Conservation (phyloP, 176 grass and related monocot species). For the Cymbopogon citratus region DNA sequence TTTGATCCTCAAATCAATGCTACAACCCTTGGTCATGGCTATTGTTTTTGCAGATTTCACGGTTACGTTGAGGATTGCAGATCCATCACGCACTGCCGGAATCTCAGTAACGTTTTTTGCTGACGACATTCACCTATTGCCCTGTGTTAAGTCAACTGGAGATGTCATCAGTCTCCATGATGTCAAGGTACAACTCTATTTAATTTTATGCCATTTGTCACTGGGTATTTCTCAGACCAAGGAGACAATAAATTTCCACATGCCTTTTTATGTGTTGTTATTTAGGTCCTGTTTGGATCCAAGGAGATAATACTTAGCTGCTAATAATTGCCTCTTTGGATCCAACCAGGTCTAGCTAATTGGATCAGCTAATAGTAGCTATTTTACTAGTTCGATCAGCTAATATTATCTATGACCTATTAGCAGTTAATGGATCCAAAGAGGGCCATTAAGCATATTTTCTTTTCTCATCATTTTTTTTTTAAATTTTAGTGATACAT, state of each 20-base stretch:
- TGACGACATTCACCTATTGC: constrained; percentile 34
- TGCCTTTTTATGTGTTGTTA: background rate
- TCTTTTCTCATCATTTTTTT: background rate
- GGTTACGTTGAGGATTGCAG: constrained; percentile 65
- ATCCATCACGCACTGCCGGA: constrained; percentile 42
- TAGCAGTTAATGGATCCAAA: no score
- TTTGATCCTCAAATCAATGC: background rate
- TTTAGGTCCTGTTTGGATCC: background rate
- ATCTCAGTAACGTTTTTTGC: constrained; percentile 61
- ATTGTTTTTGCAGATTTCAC: constrained; percentile 40
- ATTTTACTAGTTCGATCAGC: no score
- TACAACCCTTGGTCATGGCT: background rate
- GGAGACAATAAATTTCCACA: background rate
- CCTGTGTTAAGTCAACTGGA: constrained; percentile 44
- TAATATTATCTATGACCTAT: no score
- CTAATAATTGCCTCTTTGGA: no score
- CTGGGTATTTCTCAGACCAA: no score
- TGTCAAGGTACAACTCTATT: constrained; percentile 48
- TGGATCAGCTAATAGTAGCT: no score
- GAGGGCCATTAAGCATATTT: background rate
- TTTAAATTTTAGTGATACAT: background rate
- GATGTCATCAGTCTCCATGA: constrained; percentile 80
- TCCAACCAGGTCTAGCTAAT: no score
- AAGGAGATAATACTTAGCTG: no score
- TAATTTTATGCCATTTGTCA: background rate